These are phyloP conservation scores for Mimosa pudica DNA, from an alignment of 306 rosid genomes.

Conservation along the genomic window DNA sequence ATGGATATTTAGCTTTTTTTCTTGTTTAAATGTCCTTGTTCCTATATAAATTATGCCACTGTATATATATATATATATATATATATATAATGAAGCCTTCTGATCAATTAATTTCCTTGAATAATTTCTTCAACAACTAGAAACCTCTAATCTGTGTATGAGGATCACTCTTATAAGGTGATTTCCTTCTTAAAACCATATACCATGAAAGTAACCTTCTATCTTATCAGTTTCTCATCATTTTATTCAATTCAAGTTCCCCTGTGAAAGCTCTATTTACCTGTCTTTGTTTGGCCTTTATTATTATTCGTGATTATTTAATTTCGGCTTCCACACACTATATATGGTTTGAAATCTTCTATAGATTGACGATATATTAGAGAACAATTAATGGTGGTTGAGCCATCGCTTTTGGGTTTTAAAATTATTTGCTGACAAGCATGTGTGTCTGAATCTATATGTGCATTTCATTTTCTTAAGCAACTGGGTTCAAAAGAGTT, in stretches of 20 bases:
- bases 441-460: neutral
- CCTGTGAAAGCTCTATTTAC: neutral
- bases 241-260: neutral
- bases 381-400: conserved; percentile 2
- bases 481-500: neutral
- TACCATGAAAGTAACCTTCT: neutral
- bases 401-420: conserved; percentile 3
- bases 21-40: neutral
- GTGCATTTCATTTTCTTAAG: conserved; percentile 1
- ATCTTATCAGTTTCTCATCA: neutral
- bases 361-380: neutral
- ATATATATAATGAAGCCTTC: neutral
- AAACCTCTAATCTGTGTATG: neutral
- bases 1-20: neutral
- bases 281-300: neutral
- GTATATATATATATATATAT: neutral
- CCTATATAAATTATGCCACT: neutral
- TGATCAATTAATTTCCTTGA: neutral
- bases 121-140: neutral
- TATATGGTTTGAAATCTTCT: neutral
- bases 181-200: neutral
- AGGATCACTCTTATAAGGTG: neutral
- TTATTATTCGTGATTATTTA: neutral
- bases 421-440: neutral
- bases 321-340: neutral